These are phyloP conservation scores for Dryadomyces quercus-mongolicae DNA, from an alignment of 2,329 filamentous ascomycete genomes.

Conservation along the genomic window DNA sequence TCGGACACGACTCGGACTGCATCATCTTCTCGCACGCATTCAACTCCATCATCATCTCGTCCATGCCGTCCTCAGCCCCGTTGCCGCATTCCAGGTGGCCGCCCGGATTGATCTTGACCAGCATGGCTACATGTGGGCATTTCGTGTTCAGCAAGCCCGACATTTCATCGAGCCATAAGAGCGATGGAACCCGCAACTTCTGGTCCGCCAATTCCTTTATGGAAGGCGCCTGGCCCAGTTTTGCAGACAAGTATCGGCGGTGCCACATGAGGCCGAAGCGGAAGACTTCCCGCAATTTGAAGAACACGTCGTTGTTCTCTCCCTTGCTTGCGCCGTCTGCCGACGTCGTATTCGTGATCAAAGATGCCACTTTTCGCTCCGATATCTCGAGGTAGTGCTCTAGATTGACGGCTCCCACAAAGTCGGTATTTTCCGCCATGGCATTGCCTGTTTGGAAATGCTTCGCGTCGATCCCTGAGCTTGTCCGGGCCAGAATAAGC, in stretches of 20 bases:
- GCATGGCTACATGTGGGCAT: background rate
- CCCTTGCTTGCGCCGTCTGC: background rate
- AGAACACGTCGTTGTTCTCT: slow-evolving; percentile 8
- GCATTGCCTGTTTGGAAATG: slow-evolving; percentile 3
- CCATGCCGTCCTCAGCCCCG: background rate
- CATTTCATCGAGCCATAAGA: background rate
- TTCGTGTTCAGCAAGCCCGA: background rate
- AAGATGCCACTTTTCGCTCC: slow-evolving; percentile 6
- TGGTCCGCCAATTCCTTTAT: background rate
- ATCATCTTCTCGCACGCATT: background rate
- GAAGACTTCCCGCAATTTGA: slow-evolving; percentile 11
- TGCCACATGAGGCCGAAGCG: slow-evolving; percentile 7
- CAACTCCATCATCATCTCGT: slow-evolving; percentile 1
- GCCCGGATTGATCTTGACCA: background rate
- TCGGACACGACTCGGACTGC: background rate
- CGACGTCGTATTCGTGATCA: background rate
- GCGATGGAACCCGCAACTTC: background rate
- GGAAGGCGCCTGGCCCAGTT: background rate
- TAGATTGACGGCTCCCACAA: slow-evolving; percentile 7
- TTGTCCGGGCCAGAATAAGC: slow-evolving; percentile 8
- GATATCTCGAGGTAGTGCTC: slow-evolving; percentile 8
- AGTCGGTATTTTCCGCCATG: background rate
- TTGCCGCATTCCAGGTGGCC: background rate
- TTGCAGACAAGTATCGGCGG: slow-evolving; percentile 2
- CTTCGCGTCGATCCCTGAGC: slow-evolving; percentile 6